A percentile compares a stretch with the other conserved stretches of the same genome.
These are phyloP conservation scores for Diplodia intermedia DNA, from an alignment of 2,329 filamentous ascomycete species.

Conservation along the genomic window DNA sequence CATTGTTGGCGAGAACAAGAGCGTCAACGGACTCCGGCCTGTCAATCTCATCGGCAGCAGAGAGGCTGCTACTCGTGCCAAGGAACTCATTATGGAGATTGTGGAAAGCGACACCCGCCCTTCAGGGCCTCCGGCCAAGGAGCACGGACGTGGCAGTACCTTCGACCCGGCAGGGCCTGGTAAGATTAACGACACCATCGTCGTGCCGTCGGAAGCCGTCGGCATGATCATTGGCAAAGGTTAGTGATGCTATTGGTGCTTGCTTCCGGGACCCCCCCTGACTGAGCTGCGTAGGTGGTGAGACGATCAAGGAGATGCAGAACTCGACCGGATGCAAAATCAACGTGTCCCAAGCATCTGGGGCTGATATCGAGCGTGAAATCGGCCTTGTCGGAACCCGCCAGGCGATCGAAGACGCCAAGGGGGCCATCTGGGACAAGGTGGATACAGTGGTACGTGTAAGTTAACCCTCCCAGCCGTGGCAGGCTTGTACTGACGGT, in stretches of 20 bases:
- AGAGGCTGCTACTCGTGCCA: slow-evolving; percentile 76
- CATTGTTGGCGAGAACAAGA: slow-evolving; percentile 92
- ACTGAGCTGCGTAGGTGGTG: slow-evolving; percentile 64
- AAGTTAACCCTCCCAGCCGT: neutral
- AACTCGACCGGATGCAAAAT: slow-evolving; percentile 88
- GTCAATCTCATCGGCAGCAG: slow-evolving; percentile 87
- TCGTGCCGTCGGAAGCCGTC: slow-evolving; percentile 87
- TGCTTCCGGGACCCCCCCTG: slow-evolving; percentile 33
- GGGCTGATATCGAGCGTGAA: slow-evolving; percentile 81
- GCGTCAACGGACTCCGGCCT: slow-evolving; percentile 84
- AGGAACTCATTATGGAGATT: slow-evolving; percentile 90
- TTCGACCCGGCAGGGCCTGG: slow-evolving; percentile 52
- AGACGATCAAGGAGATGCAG: slow-evolving; percentile 95
- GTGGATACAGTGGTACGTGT: slow-evolving; percentile 82
- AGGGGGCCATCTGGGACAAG: slow-evolving; percentile 87
- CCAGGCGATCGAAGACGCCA: slow-evolving; percentile 80
- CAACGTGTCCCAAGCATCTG: slow-evolving; percentile 84
- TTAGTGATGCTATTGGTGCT: slow-evolving; percentile 37
- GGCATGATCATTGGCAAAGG: slow-evolving; percentile 96
- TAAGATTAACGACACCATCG: slow-evolving; percentile 82
- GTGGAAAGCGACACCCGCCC: slow-evolving; percentile 80
- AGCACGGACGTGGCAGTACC: slow-evolving; percentile 48
- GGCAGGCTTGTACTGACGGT: slow-evolving; percentile 36
- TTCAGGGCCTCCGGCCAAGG: slow-evolving; percentile 47
- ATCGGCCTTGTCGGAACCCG: slow-evolving; percentile 82